Conservation (phyloP, 331 rosid genomes). For the Malus hybrid region DNA sequence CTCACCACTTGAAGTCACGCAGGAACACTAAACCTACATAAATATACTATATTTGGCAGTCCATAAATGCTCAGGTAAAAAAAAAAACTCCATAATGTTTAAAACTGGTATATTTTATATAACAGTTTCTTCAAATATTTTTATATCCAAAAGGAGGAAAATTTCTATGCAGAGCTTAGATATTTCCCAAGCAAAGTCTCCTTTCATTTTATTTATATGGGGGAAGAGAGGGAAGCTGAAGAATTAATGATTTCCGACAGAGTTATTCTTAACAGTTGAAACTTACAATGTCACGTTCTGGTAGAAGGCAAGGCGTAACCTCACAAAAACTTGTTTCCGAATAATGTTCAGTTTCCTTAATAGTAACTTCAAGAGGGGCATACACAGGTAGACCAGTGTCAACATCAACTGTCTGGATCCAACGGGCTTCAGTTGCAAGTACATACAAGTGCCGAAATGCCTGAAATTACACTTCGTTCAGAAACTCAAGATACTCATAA, state of each 20-base stretch:
- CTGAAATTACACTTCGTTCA: conserved; percentile 29
- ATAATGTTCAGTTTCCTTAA: conserved; percentile 81
- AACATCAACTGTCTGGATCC: conserved; percentile 98
- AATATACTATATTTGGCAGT: not conserved
- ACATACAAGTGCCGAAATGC: conserved; percentile 94
- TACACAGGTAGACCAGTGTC: conserved; percentile 93
- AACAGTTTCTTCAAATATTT: not conserved
- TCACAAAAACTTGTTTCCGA: conserved; percentile 92
- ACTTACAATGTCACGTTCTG: conserved; percentile 87
- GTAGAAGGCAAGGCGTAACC: conserved; percentile 95
- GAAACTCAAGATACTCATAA: conserved; percentile 14
- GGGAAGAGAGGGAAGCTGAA: not conserved
- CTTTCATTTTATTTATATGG: not conserved
- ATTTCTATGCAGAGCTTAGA: not conserved
- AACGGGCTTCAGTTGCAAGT: conserved; percentile 95
- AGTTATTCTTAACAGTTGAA: conserved; percentile 11
- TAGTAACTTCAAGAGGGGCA: conserved; percentile 85
- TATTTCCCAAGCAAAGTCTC: not conserved
- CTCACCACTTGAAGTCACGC: not conserved
- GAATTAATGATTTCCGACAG: not conserved
- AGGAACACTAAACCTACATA: not conserved
- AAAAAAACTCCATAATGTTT: too few species aligned
- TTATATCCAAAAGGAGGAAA: not conserved
- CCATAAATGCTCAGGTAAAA: not conserved
- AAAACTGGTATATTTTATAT: not conserved